Percentiles rank a stretch among this genome's conserved stretches.
Evolutionary conservation across 1,284 basidiomycete genomes (phyloP).

Genomic region (Naganishia albida): DNA sequence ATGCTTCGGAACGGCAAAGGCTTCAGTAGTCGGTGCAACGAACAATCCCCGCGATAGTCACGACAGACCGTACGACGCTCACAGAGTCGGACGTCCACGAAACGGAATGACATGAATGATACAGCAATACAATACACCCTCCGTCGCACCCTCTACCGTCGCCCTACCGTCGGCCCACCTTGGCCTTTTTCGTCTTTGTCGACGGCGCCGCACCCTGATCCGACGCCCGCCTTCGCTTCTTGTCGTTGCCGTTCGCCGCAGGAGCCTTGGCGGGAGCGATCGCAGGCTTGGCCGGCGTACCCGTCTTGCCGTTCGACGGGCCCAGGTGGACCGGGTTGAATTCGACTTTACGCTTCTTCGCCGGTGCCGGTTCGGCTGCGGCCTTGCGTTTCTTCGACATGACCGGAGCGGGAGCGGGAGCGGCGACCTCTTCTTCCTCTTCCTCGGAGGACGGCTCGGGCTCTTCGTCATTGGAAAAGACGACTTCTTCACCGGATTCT

Average conservation of each 20-base stretch:
- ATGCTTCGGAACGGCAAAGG: too few species aligned
- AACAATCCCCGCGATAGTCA: too few species aligned
- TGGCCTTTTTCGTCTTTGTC: conserved; percentile 31
- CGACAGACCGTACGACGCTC: too few species aligned
- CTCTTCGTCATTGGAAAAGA: conserved; percentile 49
- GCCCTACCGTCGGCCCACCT: conserved; percentile 24
- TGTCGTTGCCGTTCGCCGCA: conserved; percentile 26
- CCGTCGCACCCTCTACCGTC: too few species aligned
- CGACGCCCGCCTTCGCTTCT: conserved; percentile 32
- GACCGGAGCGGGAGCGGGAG: conserved; percentile 38
- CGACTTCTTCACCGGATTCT: conserved; percentile 50
- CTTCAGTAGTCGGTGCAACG: too few species aligned
- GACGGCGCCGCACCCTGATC: conserved; percentile 23
- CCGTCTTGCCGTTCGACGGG: conserved; percentile 4
- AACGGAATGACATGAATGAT: conserved; percentile 6
- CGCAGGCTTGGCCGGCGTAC: neutral
- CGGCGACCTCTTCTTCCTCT: conserved; percentile 44
- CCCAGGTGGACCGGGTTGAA: neutral
- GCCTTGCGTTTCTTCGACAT: conserved; percentile 40
- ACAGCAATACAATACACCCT: conserved; percentile 7
- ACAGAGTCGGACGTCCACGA: too few species aligned
- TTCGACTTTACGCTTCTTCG: conserved; percentile 33
- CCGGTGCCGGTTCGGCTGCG: conserved; percentile 34
- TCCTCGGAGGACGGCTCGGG: conserved; percentile 41
- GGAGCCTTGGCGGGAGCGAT: neutral